A percentile compares a stretch with the other conserved stretches of the same genome.
Conservation (phyloP, 1,139 yeast genomes). For the Candida frijolesensis region DNA sequence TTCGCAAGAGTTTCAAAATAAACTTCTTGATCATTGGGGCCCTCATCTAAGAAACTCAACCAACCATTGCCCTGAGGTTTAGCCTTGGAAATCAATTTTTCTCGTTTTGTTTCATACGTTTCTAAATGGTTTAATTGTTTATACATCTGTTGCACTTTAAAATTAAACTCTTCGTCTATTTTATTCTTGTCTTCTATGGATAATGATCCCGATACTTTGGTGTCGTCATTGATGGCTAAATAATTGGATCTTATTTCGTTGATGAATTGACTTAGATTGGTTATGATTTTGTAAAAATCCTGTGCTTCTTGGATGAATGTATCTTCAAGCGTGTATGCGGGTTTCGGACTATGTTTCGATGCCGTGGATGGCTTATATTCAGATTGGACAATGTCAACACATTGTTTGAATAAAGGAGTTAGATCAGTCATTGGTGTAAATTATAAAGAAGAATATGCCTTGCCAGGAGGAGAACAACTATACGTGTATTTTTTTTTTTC, state of each 20-base stretch:
- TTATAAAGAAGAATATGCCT: neutral
- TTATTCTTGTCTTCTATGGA: slow-evolving; percentile 52
- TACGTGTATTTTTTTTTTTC: neutral
- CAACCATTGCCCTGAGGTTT: slow-evolving; percentile 20
- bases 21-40: slow-evolving; percentile 29
- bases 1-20: slow-evolving; percentile 28
- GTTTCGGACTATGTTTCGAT: slow-evolving; percentile 4
- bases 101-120: slow-evolving; percentile 52
- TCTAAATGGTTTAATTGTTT: slow-evolving; percentile 54
- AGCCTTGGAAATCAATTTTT: slow-evolving; percentile 19
- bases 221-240: slow-evolving; percentile 39
- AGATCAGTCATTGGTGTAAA: slow-evolving; percentile 48
- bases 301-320: slow-evolving; percentile 54
- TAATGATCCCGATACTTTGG: slow-evolving; percentile 22
- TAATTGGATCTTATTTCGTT: slow-evolving; percentile 46
- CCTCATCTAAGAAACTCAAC: slow-evolving; percentile 24
- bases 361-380: slow-evolving; percentile 23
- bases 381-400: slow-evolving; percentile 45
- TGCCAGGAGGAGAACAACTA: neutral
- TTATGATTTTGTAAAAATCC: slow-evolving; percentile 45
- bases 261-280: slow-evolving; percentile 41
- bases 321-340: slow-evolving; percentile 38
- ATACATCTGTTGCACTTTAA: slow-evolving; percentile 50
- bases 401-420: slow-evolving; percentile 53
- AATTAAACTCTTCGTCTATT: slow-evolving; percentile 56